Base-by-base conservation (phyloP, 257 asterid genomes). In the Fraxinus pennsylvanica region DNA sequence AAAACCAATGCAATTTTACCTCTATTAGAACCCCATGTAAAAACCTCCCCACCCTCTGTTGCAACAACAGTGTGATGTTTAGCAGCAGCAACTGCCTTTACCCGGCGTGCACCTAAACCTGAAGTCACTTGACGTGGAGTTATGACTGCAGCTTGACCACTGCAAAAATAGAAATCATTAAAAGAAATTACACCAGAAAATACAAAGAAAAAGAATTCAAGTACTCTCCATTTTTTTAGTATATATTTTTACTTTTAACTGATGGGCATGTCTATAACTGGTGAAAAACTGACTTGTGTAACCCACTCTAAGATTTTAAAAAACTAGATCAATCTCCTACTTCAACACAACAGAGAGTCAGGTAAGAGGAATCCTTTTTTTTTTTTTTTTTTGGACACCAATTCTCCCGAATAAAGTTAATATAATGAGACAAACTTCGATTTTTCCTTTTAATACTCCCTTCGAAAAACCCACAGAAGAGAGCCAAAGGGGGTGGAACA, bases 111-210 rank as follows among this genome's bases (percentile, higher is more conserved):
- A 77, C 98, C 99, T 84, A 96, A 92, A 84, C 99, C 97, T 79
- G 87, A 82, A 75, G 82, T 96, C 81, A 96, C 97, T 81, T 80
- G 97, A 36, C 97, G 97, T 77, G 99, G 99, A 81, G 99, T 96
- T 79, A 96, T 96, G 39, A 96, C 96, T 21, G 99, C 99, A 84
- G 99, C 99, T 86, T 96, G 99, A 81, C 99, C 99, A 80, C 99
- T 96, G 89, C 76, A 87, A 88, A 68, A 78, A 9, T 63, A 12
- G 36, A 63, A 59, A 59, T 22, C 29, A 25, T 63, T 25, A 12
- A 63, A 63, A 63, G 14, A 63, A 9, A 25, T 63, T 57, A 13
- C 33, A 63, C 69, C 33, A 4, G 69, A 27, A 10, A 25, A 63
- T 63, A 10, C 69, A 63, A 61, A 0, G 35, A 12, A 63, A 57